These are phyloP conservation scores for Lachancea mirantina DNA, from an alignment of 805 yeast species.

Conservation along the genomic window DNA sequence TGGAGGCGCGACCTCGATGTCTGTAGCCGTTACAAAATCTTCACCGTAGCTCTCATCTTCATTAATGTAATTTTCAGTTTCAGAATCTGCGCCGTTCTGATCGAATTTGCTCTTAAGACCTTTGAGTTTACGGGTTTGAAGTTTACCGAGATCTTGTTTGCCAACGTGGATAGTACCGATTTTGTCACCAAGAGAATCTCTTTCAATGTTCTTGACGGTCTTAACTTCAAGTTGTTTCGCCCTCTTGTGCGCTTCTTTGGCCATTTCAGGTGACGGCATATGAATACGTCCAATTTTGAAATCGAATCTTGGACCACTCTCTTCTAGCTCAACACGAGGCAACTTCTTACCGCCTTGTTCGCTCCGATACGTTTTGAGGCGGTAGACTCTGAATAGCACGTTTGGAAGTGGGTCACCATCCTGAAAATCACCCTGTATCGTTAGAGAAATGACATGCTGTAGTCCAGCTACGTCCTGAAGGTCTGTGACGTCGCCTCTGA, in stretches of 20 bases:
- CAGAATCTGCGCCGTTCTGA: slow-evolving; percentile 51
- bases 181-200: slow-evolving; percentile 91
- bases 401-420: slow-evolving; percentile 63
- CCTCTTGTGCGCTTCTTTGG: slow-evolving; percentile 76
- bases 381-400: slow-evolving; percentile 86
- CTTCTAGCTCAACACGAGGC: slow-evolving; percentile 91
- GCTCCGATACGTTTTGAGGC: slow-evolving; percentile 70
- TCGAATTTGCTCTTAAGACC: slow-evolving; percentile 86
- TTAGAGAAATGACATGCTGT: slow-evolving; percentile 81
- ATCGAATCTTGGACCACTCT: slow-evolving; percentile 92
- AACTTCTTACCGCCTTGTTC: slow-evolving; percentile 62
- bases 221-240: slow-evolving; percentile 78
- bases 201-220: slow-evolving; percentile 80
- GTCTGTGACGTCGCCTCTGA: slow-evolving; percentile 73
- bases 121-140: slow-evolving; percentile 98
- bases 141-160: slow-evolving; percentile 79
- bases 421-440: slow-evolving; percentile 69
- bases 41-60: slow-evolving; percentile 34
- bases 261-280: slow-evolving; percentile 77
- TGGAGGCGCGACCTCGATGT: slow-evolving; percentile 27
- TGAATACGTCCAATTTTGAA: slow-evolving; percentile 85
- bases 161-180: slow-evolving; percentile 95
- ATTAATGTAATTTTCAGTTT: slow-evolving; percentile 41
- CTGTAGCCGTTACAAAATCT: slow-evolving; percentile 31
- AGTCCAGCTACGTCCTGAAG: slow-evolving; percentile 91